phyloP scores from a whole-genome alignment of 2,329 filamentous ascomycete genomes.

The Scortechinia acanthostroma region DNA sequence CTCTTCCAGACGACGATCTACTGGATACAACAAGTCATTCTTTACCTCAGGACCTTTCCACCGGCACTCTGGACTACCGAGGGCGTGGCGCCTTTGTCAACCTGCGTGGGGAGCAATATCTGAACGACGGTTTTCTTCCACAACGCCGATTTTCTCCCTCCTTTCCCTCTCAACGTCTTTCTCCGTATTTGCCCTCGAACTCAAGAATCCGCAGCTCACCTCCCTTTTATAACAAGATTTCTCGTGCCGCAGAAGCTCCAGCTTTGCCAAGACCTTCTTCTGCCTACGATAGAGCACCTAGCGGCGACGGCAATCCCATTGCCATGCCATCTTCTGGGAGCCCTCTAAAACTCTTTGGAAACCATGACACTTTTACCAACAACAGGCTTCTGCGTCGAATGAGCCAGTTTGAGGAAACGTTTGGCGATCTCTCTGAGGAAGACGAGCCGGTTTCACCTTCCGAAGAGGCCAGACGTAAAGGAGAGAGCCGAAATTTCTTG shows the following conservation, averaged over 20 bases:
- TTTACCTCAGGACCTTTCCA: background rate
- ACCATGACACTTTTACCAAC: constrained; percentile 2
- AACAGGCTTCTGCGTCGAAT: background rate
- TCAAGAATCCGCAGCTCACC: background rate
- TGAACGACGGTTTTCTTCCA: background rate
- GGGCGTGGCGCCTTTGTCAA: background rate
- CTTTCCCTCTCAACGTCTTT: background rate
- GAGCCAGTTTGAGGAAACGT: constrained; percentile 1
- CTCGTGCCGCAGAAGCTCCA: background rate
- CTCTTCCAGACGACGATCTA: background rate
- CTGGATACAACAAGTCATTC: background rate
- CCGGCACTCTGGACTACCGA: background rate
- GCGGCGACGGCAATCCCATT: background rate
- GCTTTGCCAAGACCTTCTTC: background rate
- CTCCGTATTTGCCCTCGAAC: background rate
- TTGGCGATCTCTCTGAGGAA: background rate
- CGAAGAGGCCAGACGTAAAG: background rate
- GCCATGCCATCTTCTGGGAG: background rate
- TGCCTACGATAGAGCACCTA: background rate
- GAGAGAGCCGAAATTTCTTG: background rate
- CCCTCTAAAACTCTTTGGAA: background rate
- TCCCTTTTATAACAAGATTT: background rate
- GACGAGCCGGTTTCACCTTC: background rate
- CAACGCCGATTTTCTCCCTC: background rate
- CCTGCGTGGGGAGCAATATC: background rate